Evolutionary conservation across 495 filamentous ascomycete genomes (phyloP).

Genomic region (Penicillium crystallinum): DNA sequence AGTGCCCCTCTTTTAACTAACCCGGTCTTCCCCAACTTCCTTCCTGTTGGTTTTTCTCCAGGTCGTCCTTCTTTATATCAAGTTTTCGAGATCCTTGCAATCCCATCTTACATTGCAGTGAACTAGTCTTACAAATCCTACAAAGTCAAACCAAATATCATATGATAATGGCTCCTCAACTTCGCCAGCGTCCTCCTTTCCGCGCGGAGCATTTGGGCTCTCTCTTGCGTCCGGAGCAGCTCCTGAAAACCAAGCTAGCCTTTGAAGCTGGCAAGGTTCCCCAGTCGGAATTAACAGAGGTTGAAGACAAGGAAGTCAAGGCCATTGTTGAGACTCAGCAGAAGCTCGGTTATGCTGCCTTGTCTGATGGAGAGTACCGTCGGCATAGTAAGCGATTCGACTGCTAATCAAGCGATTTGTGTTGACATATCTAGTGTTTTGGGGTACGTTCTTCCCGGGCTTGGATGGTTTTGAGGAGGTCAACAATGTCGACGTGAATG

Average conservation of each 20-base stretch:
- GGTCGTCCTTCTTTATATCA: background rate
- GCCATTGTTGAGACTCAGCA: slow-evolving; percentile 61
- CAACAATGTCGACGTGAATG: slow-evolving; percentile 49
- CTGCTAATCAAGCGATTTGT: background rate
- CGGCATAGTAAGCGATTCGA: slow-evolving; percentile 49
- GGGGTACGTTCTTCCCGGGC: slow-evolving; percentile 71
- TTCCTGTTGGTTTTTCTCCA: background rate
- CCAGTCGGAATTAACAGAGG: slow-evolving; percentile 32
- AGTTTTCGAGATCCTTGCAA: background rate
- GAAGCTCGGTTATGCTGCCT: slow-evolving; percentile 60
- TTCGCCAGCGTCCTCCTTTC: slow-evolving; percentile 65
- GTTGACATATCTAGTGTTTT: slow-evolving; percentile 46
- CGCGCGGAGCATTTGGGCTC: slow-evolving; percentile 82
- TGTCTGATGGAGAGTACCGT: slow-evolving; percentile 74
- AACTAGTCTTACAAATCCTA: background rate
- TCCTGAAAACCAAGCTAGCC: slow-evolving; percentile 59
- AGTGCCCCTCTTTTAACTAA: slow-evolving; percentile 18
- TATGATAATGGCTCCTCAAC: slow-evolving; percentile 32
- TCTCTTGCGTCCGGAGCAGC: slow-evolving; percentile 64
- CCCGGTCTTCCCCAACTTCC: background rate
- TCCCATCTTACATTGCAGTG: background rate
- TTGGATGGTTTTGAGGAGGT: slow-evolving; percentile 66
- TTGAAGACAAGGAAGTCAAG: slow-evolving; percentile 64
- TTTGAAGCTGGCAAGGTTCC: slow-evolving; percentile 46
- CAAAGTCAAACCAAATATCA: slow-evolving; percentile 1